Base-by-base conservation (phyloP, 306 rosid species). In the Parietaria judaica region DNA sequence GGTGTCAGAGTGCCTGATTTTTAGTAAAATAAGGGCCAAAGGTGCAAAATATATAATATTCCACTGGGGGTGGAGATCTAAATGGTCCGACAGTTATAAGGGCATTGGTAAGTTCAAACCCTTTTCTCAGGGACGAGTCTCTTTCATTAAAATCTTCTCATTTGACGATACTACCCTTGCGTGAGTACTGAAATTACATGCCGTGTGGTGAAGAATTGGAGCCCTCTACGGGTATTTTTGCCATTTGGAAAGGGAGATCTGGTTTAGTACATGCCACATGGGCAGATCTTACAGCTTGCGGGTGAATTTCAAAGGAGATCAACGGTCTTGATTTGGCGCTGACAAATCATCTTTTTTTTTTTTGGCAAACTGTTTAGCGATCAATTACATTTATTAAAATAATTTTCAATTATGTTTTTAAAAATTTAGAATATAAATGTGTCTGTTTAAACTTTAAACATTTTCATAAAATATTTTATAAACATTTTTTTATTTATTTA, bases 21-120 rank as follows among this genome's bases (percentile, higher is more conserved):
- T 5, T 8, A 41, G 9, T 41, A 41, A 41, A 41, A 5, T 41
- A 5, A 41, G 45, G 45, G 9, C 7, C 45, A 5, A 41, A 0
- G 45, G 45, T 41, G 45, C 6, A 41, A 41, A 41, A 41, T 41
- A 41, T 41, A 5, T 41, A 41, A 5, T 41, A 5, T 41, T 41
- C 45, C 45, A 5, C 9, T 0, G 31, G 45, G 45, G 45, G 45
- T 5, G 45, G 9, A 41, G 45, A 41, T 5, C 45, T 8, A 56
- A 73, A 56, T 50, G 39, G 68, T 66, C 58, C 8, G 53, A 16
- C 61, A 52, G 13, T 9, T 51, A 38, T 34, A 12, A 48, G 73
- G 63, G 35, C 74, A 14, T 70, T 54, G 69, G 71, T 50, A 75
- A 75, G 63, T 64, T 54, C 65, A 76, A 78, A 44, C 54, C 51